Percentiles rank a stretch among this genome's conserved stretches.
Conservation (phyloP, 2,329 filamentous ascomycete species). For the Ceratocystis eucalypticola region DNA sequence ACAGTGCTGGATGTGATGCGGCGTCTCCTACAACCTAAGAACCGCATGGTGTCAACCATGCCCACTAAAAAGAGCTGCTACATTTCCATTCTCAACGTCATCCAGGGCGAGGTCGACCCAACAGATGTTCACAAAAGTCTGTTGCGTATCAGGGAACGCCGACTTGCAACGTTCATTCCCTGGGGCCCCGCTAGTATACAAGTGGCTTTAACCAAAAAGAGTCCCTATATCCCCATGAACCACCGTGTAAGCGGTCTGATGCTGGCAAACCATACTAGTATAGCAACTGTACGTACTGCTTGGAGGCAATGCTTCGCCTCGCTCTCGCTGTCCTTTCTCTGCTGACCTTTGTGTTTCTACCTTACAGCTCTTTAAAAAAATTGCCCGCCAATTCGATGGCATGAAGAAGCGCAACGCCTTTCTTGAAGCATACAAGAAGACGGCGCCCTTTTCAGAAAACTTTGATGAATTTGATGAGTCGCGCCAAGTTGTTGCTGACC, state of each 20-base stretch:
- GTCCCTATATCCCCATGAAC: conserved; percentile 86
- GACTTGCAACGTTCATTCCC: conserved; percentile 90
- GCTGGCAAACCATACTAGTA: conserved; percentile 95
- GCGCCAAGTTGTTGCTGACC: conserved; percentile 74
- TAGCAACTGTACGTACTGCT: conserved; percentile 51
- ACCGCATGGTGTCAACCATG: conserved; percentile 95
- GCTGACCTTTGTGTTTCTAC: background rate
- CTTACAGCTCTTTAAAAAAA: conserved; percentile 70
- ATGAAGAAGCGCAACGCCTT: conserved; percentile 96
- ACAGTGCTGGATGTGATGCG: conserved; percentile 98
- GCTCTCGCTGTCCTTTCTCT: background rate
- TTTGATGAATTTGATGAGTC: conserved; percentile 92
- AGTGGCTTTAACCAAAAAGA: conserved; percentile 90
- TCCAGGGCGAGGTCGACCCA: conserved; percentile 94
- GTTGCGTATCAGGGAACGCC: conserved; percentile 84
- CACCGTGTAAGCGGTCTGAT: conserved; percentile 93
- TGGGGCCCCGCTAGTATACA: conserved; percentile 98
- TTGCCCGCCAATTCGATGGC: conserved; percentile 81
- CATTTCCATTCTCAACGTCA: conserved; percentile 97
- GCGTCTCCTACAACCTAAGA: conserved; percentile 88
- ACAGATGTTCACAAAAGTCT: conserved; percentile 98
- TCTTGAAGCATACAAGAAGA: conserved; percentile 91
- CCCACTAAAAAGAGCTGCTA: conserved; percentile 97
- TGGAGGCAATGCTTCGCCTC: no score
- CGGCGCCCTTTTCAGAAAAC: conserved; percentile 82